A percentile compares a stretch with the other conserved stretches of the same genome.
phyloP scores from a whole-genome alignment of 352 stramenopile species.

The Globisporangium takayamanum region DNA sequence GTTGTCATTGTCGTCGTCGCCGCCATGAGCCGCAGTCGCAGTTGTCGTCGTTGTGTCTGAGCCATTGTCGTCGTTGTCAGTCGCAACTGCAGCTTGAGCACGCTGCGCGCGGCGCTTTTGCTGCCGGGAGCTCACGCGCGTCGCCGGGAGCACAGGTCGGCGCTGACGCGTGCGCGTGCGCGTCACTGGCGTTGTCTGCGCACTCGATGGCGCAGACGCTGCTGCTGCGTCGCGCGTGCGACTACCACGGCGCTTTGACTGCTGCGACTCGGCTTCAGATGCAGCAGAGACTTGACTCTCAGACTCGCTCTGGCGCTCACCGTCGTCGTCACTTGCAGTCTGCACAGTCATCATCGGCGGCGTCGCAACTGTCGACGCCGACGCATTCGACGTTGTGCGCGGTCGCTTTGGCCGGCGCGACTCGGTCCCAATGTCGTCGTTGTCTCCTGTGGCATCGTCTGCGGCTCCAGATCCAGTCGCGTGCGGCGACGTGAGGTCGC shows the following conservation, averaged over 20 bases:
- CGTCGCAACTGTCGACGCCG: slow-evolving; percentile 17
- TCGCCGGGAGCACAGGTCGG: slow-evolving; percentile 39
- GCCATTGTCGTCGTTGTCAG: slow-evolving; percentile 15
- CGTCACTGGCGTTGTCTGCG: slow-evolving; percentile 22
- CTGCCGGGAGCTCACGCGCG: slow-evolving; percentile 59
- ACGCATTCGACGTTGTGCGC: slow-evolving; percentile 15
- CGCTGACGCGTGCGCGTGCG: slow-evolving; percentile 33
- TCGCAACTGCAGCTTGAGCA: slow-evolving; percentile 26
- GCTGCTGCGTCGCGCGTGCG: slow-evolving; percentile 6
- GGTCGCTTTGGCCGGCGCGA: slow-evolving; percentile 25
- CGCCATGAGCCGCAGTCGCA: slow-evolving; percentile 2
- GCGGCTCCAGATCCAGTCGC: slow-evolving; percentile 1
- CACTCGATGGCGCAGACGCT: slow-evolving; percentile 13
- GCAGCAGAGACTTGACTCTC: slow-evolving; percentile 54
- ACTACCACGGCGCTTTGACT: slow-evolving; percentile 11
- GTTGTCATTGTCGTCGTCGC: slow-evolving; percentile 13
- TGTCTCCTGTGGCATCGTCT: not conserved
- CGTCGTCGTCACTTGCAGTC: slow-evolving; percentile 47
- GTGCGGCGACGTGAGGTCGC: slow-evolving; percentile 26
- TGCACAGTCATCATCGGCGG: not conserved
- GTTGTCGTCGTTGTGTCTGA: not conserved
- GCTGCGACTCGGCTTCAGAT: slow-evolving; percentile 36
- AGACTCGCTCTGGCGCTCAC: slow-evolving; percentile 34
- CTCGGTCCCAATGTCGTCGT: slow-evolving; percentile 10
- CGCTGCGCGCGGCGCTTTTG: slow-evolving; percentile 41